A percentile compares a stretch with the other conserved stretches of the same genome.
These are phyloP conservation scores for Ulvella scutata DNA, from an alignment of 139 green algal species.

Conservation along the genomic window DNA sequence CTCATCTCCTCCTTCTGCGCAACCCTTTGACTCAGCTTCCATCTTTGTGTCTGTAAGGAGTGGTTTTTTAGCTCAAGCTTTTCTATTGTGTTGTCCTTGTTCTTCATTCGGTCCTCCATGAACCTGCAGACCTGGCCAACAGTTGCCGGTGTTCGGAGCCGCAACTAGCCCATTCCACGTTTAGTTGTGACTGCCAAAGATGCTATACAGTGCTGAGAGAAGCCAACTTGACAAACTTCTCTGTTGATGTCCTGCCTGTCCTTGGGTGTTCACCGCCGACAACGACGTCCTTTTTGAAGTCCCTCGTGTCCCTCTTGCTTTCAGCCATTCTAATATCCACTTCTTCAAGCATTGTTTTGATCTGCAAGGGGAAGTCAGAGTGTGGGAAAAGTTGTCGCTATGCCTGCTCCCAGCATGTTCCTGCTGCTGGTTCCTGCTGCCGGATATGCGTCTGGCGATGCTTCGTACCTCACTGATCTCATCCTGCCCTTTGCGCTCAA, in stretches of 20 bases:
- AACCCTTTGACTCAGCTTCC: slow-evolving; percentile 52
- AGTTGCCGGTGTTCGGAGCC: no score
- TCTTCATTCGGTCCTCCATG: slow-evolving; percentile 46
- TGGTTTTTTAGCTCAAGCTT: slow-evolving; percentile 61
- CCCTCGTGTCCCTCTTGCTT: slow-evolving; percentile 58
- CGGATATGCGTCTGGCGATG: neutral
- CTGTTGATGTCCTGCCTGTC: slow-evolving; percentile 44
- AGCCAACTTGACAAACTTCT: slow-evolving; percentile 44
- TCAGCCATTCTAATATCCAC: slow-evolving; percentile 59
- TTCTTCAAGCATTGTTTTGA: slow-evolving; percentile 51
- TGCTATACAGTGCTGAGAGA: neutral
- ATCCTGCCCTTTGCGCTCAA: neutral
- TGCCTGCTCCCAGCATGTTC: neutral
- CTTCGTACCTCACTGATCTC: neutral
- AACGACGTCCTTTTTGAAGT: slow-evolving; percentile 77
- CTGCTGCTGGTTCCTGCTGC: no score
- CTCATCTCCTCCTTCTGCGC: slow-evolving; percentile 67
- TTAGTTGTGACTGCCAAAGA: neutral
- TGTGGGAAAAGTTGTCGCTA: no score
- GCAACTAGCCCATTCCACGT: no score
- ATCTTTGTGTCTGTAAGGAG: slow-evolving; percentile 44
- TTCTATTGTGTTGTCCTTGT: slow-evolving; percentile 46
- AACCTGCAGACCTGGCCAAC: slow-evolving; percentile 26
- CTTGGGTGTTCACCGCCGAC: slow-evolving; percentile 53
- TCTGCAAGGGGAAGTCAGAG: no score